Evolutionary conservation across 108 stramenopile species (phyloP).

Genomic region (Skeletonema menzelii): DNA sequence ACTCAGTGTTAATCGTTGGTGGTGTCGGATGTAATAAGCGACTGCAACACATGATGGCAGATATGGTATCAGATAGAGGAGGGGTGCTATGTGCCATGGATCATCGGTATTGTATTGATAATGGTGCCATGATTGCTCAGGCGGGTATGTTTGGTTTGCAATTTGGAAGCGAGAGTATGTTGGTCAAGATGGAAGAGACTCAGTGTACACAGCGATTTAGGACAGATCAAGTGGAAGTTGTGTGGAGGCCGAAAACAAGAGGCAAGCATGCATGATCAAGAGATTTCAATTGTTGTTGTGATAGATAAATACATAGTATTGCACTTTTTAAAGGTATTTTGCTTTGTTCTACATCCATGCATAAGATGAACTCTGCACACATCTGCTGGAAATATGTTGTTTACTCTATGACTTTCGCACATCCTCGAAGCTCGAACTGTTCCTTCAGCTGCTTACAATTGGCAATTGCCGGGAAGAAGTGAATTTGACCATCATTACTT

Average conservation of each 20-base stretch:
- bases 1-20: slow-evolving; percentile 95
- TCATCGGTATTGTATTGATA: slow-evolving; percentile 99
- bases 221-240: slow-evolving; percentile 90
- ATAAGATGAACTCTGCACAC: neutral
- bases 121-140: slow-evolving; percentile 99
- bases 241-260: slow-evolving; percentile 77
- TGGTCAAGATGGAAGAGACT: slow-evolving; percentile 81
- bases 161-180: slow-evolving; percentile 65
- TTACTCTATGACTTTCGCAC: slow-evolving; percentile 34
- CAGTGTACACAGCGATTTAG: slow-evolving; percentile 94
- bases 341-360: neutral
- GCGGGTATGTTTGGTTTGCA: slow-evolving; percentile 97
- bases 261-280: slow-evolving; percentile 38
- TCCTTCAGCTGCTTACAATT: slow-evolving; percentile 60
- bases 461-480: slow-evolving; percentile 75
- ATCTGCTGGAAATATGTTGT: neutral
- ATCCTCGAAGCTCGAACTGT: slow-evolving; percentile 61
- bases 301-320: neutral
- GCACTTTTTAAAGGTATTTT: neutral
- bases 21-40: slow-evolving; percentile 99
- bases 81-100: slow-evolving; percentile 96
- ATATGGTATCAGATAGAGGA: slow-evolving; percentile 92
- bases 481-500: slow-evolving; percentile 55
- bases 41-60: slow-evolving; percentile 96
- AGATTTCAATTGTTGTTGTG: neutral